Base-by-base conservation (phyloP, 768 basidiomycete species). In the Mycena maculata region DNA sequence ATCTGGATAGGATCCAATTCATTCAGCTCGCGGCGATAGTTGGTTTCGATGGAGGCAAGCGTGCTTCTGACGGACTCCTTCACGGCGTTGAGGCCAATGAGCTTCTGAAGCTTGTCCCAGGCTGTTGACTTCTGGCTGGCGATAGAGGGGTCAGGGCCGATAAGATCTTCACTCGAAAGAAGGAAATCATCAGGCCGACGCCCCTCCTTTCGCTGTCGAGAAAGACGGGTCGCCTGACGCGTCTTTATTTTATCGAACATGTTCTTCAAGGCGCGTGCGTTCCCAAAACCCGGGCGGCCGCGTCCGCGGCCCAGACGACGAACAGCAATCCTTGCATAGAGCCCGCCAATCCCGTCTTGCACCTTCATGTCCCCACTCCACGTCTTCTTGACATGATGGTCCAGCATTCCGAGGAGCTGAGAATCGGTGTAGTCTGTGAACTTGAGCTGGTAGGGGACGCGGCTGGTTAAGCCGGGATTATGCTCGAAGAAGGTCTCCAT, bases 401-500 rank as follows among this genome's bases (percentile, higher is more conserved):
- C 82, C 16, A 91, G 78, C 84, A 91, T 90, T 4, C 75, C 67
- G 63, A 86, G 78, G 4, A 92, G 77, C 63, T 92, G 88, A 1
- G 73, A 68, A 56, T 92, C 87, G 10, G 76, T 80, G 70, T 92
- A 92, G 68, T 92, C 91, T 1, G 77, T 75, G 68, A 92, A 92
- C 15, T 85, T 77, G 33, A 92, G 79, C 38, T 74, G 76, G 65
- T 88, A 84, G 0, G 91, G 91, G 11, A 92, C 87, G n/a, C 91
- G 88, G 76, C 90, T 91, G 10, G 78, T 76, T 15, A 92, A 74
- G 2, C 91, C 91, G 3, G 91, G 90, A 70, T 92, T 92, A 65
- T 91, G 90, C 65, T 91, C 90, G 65, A 92, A 92, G 78, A 92
- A 92, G 47, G 83, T 87, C 69, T 92, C 91, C 91, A 92, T 92